phyloP scores from a whole-genome alignment of 2,329 filamentous ascomycete genomes.

The Lecanicillium sp. region DNA sequence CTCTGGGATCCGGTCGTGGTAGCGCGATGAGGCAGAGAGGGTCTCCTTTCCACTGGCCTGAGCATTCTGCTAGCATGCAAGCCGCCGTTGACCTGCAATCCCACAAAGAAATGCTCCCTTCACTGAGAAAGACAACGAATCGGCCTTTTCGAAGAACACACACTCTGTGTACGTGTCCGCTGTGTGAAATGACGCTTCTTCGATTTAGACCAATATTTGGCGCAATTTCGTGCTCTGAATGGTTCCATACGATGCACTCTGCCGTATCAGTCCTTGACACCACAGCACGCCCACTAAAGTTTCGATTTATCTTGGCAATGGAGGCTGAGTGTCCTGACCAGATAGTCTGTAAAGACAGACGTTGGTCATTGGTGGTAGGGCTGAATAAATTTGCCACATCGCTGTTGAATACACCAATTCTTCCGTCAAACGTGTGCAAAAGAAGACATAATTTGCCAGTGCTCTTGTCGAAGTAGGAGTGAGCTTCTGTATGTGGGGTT shows the following conservation, averaged over 20 bases:
- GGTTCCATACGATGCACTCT: conserved; percentile 79
- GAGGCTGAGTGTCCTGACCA: conserved; percentile 82
- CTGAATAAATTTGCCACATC: conserved; percentile 77
- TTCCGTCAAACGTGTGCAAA: conserved; percentile 78
- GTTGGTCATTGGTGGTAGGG: conserved; percentile 53
- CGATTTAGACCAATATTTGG: conserved; percentile 49
- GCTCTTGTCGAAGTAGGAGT: conserved; percentile 62
- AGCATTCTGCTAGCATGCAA: conserved; percentile 40
- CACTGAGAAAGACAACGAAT: conserved; percentile 75
- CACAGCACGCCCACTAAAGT: conserved; percentile 71
- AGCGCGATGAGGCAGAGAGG: conserved; percentile 75
- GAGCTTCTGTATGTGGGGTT: conserved; percentile 56
- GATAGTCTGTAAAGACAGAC: conserved; percentile 56
- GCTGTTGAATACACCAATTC: conserved; percentile 74
- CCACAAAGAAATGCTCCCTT: conserved; percentile 68
- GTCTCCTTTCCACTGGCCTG: conserved; percentile 59
- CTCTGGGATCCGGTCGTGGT: conserved; percentile 53
- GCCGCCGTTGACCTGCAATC: conserved; percentile 62
- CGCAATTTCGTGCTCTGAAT: conserved; percentile 39
- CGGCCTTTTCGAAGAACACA: conserved; percentile 70
- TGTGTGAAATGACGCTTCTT: conserved; percentile 61
- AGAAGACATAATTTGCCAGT: conserved; percentile 65
- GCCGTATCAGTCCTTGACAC: conserved; percentile 74
- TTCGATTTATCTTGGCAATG: conserved; percentile 81
- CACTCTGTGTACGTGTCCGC: conserved; percentile 71